Evolutionary conservation across 2,329 filamentous ascomycete species (phyloP), one percentile per base, ranked within the genome.

Genomic region (Alternaria incomplexa): DNA sequence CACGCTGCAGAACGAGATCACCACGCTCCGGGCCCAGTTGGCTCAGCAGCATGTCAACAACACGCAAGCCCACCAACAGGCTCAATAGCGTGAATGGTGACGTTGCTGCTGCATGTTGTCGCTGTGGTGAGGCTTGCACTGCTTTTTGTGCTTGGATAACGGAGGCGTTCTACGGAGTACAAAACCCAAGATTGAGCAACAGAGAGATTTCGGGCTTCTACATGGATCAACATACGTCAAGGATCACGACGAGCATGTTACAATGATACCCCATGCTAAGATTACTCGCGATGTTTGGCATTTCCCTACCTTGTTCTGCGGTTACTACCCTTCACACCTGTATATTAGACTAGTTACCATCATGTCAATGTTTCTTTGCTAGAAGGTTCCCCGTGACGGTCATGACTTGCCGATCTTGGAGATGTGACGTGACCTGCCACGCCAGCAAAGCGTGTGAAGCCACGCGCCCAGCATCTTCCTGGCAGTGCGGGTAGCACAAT

Each of bases 1-100:
- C 9, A 75, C 78, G 9, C 63, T 85, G 69, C 80, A 83, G 64
- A 81, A 81, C 48, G 83, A 85, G 66, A 77, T 85, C 36, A 77
- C 73, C 7, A 76, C 73, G 11, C 67, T 81, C 25, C 77, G 77
- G 26, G 78, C 74, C 6, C 77, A 79, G 56, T 72, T 79, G n/a
- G 75, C 76, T 30, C 75, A 78, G 59, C 74, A 77, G 61, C 75
- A 77, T 51, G 71, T 73, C n/a, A 74, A 73, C 50, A 67, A 65
- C 47, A 57, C 67, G 44, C 71, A 75, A 57, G 17, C 48, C n/a
- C 64, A 69, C 46, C 67, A 68, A 40, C 65, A 66, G 52, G 60
- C 55, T 30, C 62, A 67, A 46, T 68, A 65, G 61, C 20, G 23
- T n/a, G 12, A 13, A 17, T 25, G 5, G 13, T 20, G 5, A 32